phyloP scores from a whole-genome alignment of 2,329 filamentous ascomycete species.

The Podosphaera xanthii region DNA sequence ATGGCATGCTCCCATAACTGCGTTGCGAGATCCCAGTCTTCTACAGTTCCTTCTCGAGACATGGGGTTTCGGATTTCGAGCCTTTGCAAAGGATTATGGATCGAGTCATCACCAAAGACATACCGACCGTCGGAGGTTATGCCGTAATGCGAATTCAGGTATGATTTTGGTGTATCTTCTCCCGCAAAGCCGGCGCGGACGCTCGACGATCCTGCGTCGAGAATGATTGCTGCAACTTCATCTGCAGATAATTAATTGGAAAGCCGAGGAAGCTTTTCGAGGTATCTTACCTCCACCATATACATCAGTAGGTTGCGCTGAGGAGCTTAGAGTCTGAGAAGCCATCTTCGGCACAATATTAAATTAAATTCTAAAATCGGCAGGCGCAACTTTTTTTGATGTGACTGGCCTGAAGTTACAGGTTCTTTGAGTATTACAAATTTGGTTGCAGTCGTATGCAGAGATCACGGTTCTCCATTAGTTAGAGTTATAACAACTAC shows the following conservation, averaged over 20 bases:
- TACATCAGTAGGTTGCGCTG: constrained; percentile 35
- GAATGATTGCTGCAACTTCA: constrained; percentile 89
- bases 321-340: constrained; percentile 30
- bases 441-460: no score
- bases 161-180: constrained; percentile 88
- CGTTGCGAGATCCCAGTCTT: constrained; percentile 85
- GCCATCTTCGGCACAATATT: constrained; percentile 22
- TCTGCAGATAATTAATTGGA: constrained; percentile 28
- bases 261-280: constrained; percentile 1
- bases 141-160: constrained; percentile 80
- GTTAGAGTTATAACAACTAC: no score
- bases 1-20: constrained; percentile 87
- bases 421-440: no score
- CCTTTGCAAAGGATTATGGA: constrained; percentile 50
- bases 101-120: constrained; percentile 75
- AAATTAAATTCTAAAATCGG: background rate
- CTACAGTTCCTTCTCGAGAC: constrained; percentile 67
- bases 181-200: constrained; percentile 91
- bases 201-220: constrained; percentile 80
- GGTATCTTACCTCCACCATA: constrained; percentile 34
- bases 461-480: no score
- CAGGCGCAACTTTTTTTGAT: background rate
- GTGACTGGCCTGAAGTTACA: background rate
- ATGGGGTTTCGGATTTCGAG: constrained; percentile 85
- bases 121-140: constrained; percentile 27